Conservation (phyloP, 2,329 filamentous ascomycete species). For the Colletotrichum sp. region DNA sequence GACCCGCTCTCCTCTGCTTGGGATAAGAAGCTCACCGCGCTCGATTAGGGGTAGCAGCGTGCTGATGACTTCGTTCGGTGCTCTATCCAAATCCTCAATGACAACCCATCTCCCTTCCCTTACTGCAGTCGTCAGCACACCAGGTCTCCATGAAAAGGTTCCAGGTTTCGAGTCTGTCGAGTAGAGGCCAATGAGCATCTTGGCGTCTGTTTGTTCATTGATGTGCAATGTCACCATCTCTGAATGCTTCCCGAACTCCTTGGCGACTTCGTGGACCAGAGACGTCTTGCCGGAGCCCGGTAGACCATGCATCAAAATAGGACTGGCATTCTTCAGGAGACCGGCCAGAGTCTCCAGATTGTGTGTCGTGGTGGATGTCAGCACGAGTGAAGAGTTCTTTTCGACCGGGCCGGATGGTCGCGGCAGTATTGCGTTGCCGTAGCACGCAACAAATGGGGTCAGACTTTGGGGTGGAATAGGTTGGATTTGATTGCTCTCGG, state of each 20-base stretch:
- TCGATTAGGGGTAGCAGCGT: slow-evolving; percentile 92
- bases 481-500: slow-evolving; percentile 20
- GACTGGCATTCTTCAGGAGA: slow-evolving; percentile 69
- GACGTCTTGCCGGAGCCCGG: slow-evolving; percentile 92
- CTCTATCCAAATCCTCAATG: slow-evolving; percentile 95
- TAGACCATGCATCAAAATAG: slow-evolving; percentile 81
- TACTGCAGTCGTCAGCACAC: slow-evolving; percentile 92
- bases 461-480: slow-evolving; percentile 44
- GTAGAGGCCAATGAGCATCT: slow-evolving; percentile 93
- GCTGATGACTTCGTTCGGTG: slow-evolving; percentile 93
- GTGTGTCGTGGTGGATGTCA: slow-evolving; percentile 71
- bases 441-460: slow-evolving; percentile 65
- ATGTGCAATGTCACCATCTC: slow-evolving; percentile 93
- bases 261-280: slow-evolving; percentile 80
- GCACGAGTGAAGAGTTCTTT: slow-evolving; percentile 53
- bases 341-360: slow-evolving; percentile 75
- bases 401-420: slow-evolving; percentile 57
- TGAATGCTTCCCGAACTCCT: slow-evolving; percentile 76
- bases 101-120: slow-evolving; percentile 95
- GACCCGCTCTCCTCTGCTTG: slow-evolving; percentile 85
- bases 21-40: slow-evolving; percentile 86
- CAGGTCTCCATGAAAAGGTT: slow-evolving; percentile 89
- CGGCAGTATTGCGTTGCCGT: slow-evolving; percentile 72
- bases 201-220: slow-evolving; percentile 98
- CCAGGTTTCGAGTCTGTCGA: slow-evolving; percentile 86